Conservation (phyloP, 768 basidiomycete species). For the Amanita subjunquillea region DNA sequence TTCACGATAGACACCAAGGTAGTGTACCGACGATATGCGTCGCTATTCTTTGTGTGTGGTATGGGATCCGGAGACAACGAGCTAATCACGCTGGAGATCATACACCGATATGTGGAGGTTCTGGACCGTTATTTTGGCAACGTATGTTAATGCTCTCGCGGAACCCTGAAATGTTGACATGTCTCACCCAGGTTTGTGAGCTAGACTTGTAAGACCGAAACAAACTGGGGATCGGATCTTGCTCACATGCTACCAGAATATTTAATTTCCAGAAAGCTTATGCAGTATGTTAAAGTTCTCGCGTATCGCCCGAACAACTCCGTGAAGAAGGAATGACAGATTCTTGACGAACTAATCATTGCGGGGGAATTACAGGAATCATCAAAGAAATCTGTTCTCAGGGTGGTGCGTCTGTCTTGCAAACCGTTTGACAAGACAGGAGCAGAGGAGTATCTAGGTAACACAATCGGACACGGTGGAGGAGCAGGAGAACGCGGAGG, state of each 20-base stretch:
- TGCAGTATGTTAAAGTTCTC: constrained; percentile 40
- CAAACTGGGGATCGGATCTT: neutral
- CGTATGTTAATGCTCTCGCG: constrained; percentile 32
- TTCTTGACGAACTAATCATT: constrained; percentile 94
- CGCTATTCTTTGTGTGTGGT: constrained; percentile 92
- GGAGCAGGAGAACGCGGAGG: constrained; percentile 79
- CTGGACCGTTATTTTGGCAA: constrained; percentile 91
- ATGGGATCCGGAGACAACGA: constrained; percentile 86
- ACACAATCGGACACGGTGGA: constrained; percentile 79
- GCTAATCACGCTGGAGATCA: constrained; percentile 86
- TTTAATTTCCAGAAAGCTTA: constrained; percentile 99
- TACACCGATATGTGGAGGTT: constrained; percentile 93
- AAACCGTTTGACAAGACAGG: constrained; percentile 25
- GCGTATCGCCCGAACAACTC: neutral
- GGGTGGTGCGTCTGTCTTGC: constrained; percentile 25
- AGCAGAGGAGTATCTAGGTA: constrained; percentile 37
- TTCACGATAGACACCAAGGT: constrained; percentile 75
- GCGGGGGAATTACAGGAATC: constrained; percentile 97
- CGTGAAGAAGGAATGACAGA: constrained; percentile 25
- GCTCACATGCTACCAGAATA: constrained; percentile 43
- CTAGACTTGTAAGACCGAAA: constrained; percentile 70
- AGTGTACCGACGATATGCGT: constrained; percentile 93
- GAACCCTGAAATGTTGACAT: constrained; percentile 4
- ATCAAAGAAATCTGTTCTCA: constrained; percentile 82
- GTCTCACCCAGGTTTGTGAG: constrained; percentile 67